Evolutionary conservation across 2,329 filamentous ascomycete species (phyloP), one percentile per base, ranked within the genome.

Genomic region (Calycina herbarum): DNA sequence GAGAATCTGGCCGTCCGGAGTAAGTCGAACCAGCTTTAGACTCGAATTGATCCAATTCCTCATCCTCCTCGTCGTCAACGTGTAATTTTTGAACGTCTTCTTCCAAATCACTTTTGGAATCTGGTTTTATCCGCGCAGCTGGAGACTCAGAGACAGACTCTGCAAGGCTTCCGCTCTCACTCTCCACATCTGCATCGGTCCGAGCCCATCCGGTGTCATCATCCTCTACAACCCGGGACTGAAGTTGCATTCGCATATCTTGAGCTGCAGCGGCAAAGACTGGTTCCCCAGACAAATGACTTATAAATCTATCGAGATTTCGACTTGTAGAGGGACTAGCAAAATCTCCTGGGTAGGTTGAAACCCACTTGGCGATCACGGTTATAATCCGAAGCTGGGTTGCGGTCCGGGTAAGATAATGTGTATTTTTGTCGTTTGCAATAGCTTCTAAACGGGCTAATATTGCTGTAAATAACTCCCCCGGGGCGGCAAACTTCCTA

Each of bases 161-260:
- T 51, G 61, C 56, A 7, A 59, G 38, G 38, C 61, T 70, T 13
- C 67, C 63, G 27, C 65, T 66, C 54, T 75, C 74, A n/a, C 66
- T 66, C 35, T 75, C 73, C 27, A 74, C 68, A 70, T 87, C 82
- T 27, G 87, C 86, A 74, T 98, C 94, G 58, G 87, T 86, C 73
- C 89, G 91, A n/a, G 91, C 93, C 95, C 95, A 99, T 13, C 91
- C 89, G 0, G 91, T 91, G 75, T 99, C 94, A 73, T 98, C 95
- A 75, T 98, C 94, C 73, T 96, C 91, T 5, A 86, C 82, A 1
- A 93, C 89, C 65, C 82, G 83, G 60, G 84, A 82, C 57, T 94
- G 90, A 17, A 98, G 81, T 72, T 91, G 89, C n/a, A 85, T 84
- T 24, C 88, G 85, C 79, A 99, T 95, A 75, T 97, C 93, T 71